A percentile compares a stretch with the other conserved stretches of the same genome.
phyloP scores from a whole-genome alignment of 345 rosid species.

The Adansonia digitata region DNA sequence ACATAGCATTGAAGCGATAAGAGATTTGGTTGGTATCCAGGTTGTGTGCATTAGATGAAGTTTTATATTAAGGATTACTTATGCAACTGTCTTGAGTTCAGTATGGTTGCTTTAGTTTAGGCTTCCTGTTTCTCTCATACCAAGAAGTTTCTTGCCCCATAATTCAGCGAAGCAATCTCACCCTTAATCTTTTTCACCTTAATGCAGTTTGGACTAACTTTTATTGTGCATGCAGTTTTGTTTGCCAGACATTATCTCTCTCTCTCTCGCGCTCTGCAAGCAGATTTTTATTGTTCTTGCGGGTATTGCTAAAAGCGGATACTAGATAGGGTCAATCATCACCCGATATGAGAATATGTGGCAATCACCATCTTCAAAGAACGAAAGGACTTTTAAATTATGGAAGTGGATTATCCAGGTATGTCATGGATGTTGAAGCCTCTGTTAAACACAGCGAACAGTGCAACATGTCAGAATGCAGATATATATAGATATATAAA shows the following conservation, averaged over 20 bases:
- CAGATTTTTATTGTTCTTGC: not conserved
- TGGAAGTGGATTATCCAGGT: constrained; percentile 1
- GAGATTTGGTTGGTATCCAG: not conserved
- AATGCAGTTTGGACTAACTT: not conserved
- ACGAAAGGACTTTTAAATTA: not conserved
- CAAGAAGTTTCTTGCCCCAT: not conserved
- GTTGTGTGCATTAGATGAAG: not conserved
- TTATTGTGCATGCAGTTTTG: not conserved
- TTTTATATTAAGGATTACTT: not conserved
- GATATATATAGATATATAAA: too few species aligned
- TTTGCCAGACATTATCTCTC: not conserved
- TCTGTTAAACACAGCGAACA: not conserved
- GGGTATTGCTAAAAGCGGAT: not conserved
- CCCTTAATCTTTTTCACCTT: not conserved
- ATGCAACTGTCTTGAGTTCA: not conserved
- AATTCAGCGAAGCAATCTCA: not conserved
- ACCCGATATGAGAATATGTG: not conserved
- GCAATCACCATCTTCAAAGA: not conserved
- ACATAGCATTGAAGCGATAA: not conserved
- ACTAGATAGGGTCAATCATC: not conserved
- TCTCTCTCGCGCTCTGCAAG: not conserved
- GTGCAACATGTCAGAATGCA: too few species aligned
- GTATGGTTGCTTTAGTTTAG: not conserved
- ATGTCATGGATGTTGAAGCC: not conserved
- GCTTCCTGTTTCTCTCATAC: not conserved